Percentiles rank a stretch among this genome's conserved stretches.
These are phyloP conservation scores for Syzygium jambos DNA, from an alignment of 345 rosid genomes.

Conservation along the genomic window DNA sequence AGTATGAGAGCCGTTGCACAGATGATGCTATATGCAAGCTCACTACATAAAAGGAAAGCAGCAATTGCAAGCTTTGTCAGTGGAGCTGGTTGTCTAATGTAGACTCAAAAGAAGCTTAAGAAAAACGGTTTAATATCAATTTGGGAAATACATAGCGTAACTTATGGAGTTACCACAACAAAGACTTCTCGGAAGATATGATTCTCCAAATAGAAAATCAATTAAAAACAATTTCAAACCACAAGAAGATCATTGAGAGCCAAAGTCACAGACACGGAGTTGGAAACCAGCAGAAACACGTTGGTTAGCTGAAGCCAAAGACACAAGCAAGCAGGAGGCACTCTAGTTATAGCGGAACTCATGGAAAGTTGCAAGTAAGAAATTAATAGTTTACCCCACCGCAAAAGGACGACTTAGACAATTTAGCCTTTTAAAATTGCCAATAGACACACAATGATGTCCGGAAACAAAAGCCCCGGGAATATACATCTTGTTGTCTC, in stretches of 20 bases:
- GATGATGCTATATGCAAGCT: background rate
- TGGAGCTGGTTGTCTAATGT: background rate
- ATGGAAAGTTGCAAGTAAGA: background rate
- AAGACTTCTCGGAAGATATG: background rate
- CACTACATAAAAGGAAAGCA: background rate
- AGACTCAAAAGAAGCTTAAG: background rate
- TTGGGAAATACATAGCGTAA: background rate
- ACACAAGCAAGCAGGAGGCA: background rate
- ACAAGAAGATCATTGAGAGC: background rate
- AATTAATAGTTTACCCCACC: background rate
- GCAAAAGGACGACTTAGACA: background rate
- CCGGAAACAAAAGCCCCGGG: background rate
- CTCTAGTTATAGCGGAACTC: background rate
- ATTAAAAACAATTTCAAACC: background rate
- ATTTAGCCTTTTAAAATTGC: background rate
- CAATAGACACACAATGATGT: background rate
- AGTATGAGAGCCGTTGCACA: background rate
- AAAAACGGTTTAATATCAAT: background rate
- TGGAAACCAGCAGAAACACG: background rate
- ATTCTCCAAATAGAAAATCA: background rate
- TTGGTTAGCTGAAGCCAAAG: background rate
- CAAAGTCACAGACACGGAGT: background rate
- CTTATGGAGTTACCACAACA: background rate
- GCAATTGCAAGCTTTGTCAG: background rate
- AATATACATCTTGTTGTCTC: background rate